Evolutionary conservation across 2,329 filamentous ascomycete species (phyloP), one percentile per base, ranked within the genome.

Genomic region (Fusarium chlamydosporum): DNA sequence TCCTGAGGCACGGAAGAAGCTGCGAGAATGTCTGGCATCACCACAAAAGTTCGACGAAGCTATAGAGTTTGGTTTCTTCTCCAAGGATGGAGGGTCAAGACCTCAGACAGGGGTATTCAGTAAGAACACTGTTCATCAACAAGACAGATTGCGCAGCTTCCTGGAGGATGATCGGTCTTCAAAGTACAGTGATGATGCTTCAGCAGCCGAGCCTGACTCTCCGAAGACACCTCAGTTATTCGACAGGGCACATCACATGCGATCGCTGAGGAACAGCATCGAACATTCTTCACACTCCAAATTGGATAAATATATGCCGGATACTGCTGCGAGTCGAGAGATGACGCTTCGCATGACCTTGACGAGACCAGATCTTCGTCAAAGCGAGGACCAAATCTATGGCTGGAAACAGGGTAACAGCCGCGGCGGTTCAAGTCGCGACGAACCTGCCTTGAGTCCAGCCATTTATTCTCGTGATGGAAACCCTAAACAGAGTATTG

Each of bases 321-420:
- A 83, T 7, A 80, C 86, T 3, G 81, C 85, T 0, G 84, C 86
- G 34, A 91, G 88, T 56, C 76, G 94, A 34, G 94, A 98, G 78
- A 97, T 97, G 94, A 98, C 96, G 4, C 81, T 98, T 48, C 92
- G 94, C 48, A 97, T 98, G 94, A 98, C 95, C 0, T 85, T 98
- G 56, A 98, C 96, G 5, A 86, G 94, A 46, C 92, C 94, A 0
- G 95, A 98, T 76, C 85, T 98, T 47, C 89, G 94, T 41, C 90
- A 90, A 6, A 85, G 90, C 66, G 91, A 95, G 65, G 88, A 91
- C 12, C 85, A 90, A 64, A 84, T 92, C 16, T 92, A 94, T 73
- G 89, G 89, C 41, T 92, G 89, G 88, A 87, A 91, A 73, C 74
- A 77, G 61, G 70, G 70, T 38, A 71, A 50, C 63, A 81, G 68